Base-by-base conservation (phyloP, 78 protist genomes). In the Isochrysis galbana region DNA sequence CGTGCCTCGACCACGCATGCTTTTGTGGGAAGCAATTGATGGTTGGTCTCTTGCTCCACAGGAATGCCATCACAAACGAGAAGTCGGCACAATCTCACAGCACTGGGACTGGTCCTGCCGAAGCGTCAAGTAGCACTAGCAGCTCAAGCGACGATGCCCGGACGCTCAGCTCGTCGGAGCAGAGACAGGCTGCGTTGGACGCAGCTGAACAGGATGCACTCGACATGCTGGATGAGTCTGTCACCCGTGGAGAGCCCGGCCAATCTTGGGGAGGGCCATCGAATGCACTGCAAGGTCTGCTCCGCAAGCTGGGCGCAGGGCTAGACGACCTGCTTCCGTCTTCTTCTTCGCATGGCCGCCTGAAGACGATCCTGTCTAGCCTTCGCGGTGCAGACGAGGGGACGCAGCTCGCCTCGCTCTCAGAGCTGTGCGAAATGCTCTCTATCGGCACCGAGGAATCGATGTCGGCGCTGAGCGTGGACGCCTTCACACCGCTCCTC, bases 401-500 rank as follows among this genome's bases (percentile, higher is more conserved):
- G 0, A 21, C 48, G 38, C 96, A 93, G 78, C 32, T 94, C 74
- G 92, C 90, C 19, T 91, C 94, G 5, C 92, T 97, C n/a, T 25
- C 93, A 1, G 96, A 96, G 77, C 84, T 97, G 51, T 94, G 97
- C 96, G 97, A 97, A 14, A 39, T 89, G 25, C 93, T 97, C 34
- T 90, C 97, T 0, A 95, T 97, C 90, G 97, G 95, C 0, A 96
- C 96, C 0, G 98, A 97, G 74, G 98, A 97, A 0, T 93, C 94
- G 1, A 36, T 97, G 77, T 86, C 89, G 29, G 95, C 95, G 23
- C 32, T 93, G 67, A 25, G 44, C 34, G 89, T 91, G 23, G 97
- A 95, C 61, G 44, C 78, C 5, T 91, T 95, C 67, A 84, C 93
- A 0, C 92, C 96, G 2, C 46, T 34, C n/a, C 78, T 95, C 17